phyloP scores from a whole-genome alignment of 371 early-diverging fungal genomes.

The Rhizomucor pusillus region DNA sequence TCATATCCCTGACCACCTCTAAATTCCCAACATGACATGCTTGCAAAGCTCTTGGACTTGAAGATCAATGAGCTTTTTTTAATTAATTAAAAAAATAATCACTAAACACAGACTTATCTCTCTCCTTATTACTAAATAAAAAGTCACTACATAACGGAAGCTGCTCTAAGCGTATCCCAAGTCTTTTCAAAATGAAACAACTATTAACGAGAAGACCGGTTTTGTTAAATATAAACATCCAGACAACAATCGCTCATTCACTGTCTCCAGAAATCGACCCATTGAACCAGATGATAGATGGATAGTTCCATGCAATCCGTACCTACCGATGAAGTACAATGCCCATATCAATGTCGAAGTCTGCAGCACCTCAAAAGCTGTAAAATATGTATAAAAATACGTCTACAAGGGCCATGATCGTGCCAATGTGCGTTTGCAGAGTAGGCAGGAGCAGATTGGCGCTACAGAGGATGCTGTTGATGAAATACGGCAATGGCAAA shows the following conservation, averaged over 20 bases:
- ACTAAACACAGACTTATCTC: too few species aligned
- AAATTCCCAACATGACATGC: too few species aligned
- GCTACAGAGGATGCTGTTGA: neutral
- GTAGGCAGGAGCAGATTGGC: neutral
- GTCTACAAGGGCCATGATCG: constrained; percentile 14
- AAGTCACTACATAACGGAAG: too few species aligned
- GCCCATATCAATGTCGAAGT: constrained; percentile 42
- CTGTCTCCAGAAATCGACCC: too few species aligned
- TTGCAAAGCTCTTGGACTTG: too few species aligned
- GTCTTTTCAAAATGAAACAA: neutral
- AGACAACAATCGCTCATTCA: neutral
- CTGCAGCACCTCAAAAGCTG: constrained; percentile 6
- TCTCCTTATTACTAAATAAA: too few species aligned
- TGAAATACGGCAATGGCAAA: neutral
- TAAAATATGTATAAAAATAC: constrained; percentile 44
- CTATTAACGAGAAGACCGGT: neutral
- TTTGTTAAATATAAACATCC: neutral
- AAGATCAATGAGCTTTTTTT: too few species aligned
- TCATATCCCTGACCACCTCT: too few species aligned
- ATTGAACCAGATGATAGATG: constrained; percentile 18
- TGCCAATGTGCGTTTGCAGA: neutral
- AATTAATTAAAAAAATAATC: too few species aligned
- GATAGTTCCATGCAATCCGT: constrained; percentile 33
- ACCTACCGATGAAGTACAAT: constrained; percentile 31
- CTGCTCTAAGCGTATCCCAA: neutral